A percentile compares a stretch with the other conserved stretches of the same genome.
These are phyloP conservation scores for Trichoderma atroviride DNA, from an alignment of 2,329 filamentous ascomycete species.

Conservation along the genomic window DNA sequence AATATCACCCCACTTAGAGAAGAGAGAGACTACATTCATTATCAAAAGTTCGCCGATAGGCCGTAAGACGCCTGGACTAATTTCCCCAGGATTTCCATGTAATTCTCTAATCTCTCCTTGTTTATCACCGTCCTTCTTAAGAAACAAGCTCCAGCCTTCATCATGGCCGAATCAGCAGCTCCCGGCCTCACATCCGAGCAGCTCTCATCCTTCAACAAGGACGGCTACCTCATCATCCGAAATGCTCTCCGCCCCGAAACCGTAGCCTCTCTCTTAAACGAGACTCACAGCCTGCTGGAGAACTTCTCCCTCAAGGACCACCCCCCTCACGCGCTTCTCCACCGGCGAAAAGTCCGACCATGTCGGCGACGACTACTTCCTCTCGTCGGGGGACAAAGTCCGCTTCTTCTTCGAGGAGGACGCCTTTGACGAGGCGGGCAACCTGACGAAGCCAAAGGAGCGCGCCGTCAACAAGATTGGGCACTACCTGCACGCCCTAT, in stretches of 20 bases:
- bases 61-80: slow-evolving; percentile 1
- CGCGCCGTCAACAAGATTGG: slow-evolving; percentile 89
- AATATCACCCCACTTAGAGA: slow-evolving; percentile 22
- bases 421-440: slow-evolving; percentile 69
- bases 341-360: slow-evolving; percentile 77
- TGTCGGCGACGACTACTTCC: slow-evolving; percentile 93
- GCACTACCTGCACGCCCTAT: slow-evolving; percentile 73
- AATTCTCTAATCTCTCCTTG: not conserved
- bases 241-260: slow-evolving; percentile 69
- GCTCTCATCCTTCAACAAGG: slow-evolving; percentile 69
- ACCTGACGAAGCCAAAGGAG: slow-evolving; percentile 76
- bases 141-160: slow-evolving; percentile 5
- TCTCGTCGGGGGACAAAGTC: slow-evolving; percentile 85
- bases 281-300: slow-evolving; percentile 74
- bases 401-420: slow-evolving; percentile 98
- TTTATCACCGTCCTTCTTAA: not conserved
- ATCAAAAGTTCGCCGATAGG: slow-evolving; percentile 11
- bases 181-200: slow-evolving; percentile 71
- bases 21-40: slow-evolving; percentile 1
- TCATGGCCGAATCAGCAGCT: slow-evolving; percentile 29
- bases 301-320: slow-evolving; percentile 79
- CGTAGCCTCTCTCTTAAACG: slow-evolving; percentile 68
- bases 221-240: slow-evolving; percentile 90
- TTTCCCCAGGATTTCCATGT: not conserved
- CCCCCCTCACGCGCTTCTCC: slow-evolving; percentile 91